Conservation (phyloP, 371 early-diverging fungal genomes). For the Encephalitozoon cuniculi region DNA sequence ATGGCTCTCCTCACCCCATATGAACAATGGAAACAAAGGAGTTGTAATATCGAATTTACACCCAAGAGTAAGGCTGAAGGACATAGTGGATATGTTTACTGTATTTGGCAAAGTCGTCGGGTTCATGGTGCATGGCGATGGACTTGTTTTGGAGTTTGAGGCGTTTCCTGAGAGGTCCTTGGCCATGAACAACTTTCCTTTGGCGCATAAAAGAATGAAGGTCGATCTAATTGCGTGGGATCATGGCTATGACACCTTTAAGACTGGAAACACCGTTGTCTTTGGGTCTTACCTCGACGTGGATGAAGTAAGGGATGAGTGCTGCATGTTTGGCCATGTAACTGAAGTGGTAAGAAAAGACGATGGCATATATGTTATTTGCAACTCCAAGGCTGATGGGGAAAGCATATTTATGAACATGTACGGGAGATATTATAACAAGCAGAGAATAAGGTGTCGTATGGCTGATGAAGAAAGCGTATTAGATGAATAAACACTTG, state of each 20-base stretch:
- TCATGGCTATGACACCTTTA: background rate
- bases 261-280: background rate
- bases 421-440: constrained; percentile 7
- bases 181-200: background rate
- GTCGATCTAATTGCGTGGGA: background rate
- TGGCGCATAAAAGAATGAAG: background rate
- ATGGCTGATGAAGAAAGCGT: background rate
- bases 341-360: background rate
- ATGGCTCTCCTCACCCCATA: background rate
- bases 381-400: background rate
- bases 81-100: background rate
- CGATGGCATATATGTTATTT: background rate
- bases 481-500: background rate
- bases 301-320: background rate
- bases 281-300: background rate
- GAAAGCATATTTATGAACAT: background rate
- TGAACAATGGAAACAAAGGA: background rate
- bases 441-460: background rate
- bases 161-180: background rate
- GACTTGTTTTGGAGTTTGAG: background rate
- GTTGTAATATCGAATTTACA: background rate
- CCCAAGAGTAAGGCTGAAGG: background rate
- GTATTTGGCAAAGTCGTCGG: background rate
- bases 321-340: constrained; percentile 2
- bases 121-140: background rate